Percentiles rank a stretch among this genome's conserved stretches.
Evolutionary conservation across 768 basidiomycete genomes (phyloP).

Genomic region (Glaciozyma martinii): DNA sequence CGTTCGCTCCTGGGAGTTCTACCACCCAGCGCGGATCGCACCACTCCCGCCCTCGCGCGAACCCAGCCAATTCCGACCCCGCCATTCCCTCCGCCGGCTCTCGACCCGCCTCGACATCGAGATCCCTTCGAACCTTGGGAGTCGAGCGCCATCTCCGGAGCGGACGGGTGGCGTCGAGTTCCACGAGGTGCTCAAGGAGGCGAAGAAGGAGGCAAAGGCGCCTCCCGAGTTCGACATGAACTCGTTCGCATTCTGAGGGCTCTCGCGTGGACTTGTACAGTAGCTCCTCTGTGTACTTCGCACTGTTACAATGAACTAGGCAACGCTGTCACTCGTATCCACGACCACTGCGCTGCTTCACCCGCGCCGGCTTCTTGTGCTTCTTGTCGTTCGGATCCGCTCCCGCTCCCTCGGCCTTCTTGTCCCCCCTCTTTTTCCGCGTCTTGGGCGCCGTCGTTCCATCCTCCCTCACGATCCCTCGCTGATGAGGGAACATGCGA

Average conservation of each 20-base stretch:
- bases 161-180: slow-evolving; percentile 1
- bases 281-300: no score
- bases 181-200: slow-evolving; percentile 13
- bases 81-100: slow-evolving; percentile 1
- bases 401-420: no score
- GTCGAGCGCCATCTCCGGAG: slow-evolving; percentile 11
- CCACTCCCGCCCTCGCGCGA: background rate
- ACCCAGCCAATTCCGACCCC: background rate
- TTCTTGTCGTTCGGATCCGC: no score
- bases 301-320: no score
- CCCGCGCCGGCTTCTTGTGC: no score
- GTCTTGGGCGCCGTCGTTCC: slow-evolving; percentile 29
- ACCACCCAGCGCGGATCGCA: background rate
- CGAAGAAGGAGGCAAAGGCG: slow-evolving; percentile 15
- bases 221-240: slow-evolving; percentile 25
- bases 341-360: no score
- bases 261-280: background rate
- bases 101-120: slow-evolving; percentile 16
- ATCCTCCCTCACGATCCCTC: slow-evolving; percentile 38
- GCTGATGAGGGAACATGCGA: slow-evolving; percentile 61
- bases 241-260: slow-evolving; percentile 21
- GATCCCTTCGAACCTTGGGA: slow-evolving; percentile 2
- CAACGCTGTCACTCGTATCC: no score
- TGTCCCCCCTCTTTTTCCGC: no score
- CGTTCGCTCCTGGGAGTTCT: slow-evolving; percentile 41